phyloP scores from a whole-genome alignment of 129 eudicot species.

The Oenanthe sinensis region DNA sequence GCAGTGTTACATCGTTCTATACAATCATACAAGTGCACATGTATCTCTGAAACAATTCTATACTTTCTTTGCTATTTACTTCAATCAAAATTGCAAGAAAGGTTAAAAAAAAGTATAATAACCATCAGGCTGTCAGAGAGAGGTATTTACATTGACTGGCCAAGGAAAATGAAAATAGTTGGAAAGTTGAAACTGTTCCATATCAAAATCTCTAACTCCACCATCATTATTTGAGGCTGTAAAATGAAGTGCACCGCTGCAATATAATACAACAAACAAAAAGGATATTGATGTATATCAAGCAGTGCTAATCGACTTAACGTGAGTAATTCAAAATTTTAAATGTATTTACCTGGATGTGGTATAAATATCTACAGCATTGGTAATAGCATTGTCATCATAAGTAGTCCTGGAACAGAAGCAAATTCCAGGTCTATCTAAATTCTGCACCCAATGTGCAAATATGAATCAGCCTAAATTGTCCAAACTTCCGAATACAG shows the following conservation, averaged over 20 bases:
- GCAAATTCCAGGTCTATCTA: slow-evolving; percentile 72
- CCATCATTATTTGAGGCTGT: slow-evolving; percentile 80
- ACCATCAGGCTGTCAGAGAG: slow-evolving; percentile 6
- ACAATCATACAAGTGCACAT: neutral
- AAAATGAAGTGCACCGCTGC: slow-evolving; percentile 79
- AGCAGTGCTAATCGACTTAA: neutral
- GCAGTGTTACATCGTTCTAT: neutral
- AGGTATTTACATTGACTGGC: slow-evolving; percentile 71
- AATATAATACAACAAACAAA: neutral
- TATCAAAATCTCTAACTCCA: slow-evolving; percentile 75
- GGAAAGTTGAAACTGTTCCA: slow-evolving; percentile 56
- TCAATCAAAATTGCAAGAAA: neutral
- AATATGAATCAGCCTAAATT: slow-evolving; percentile 2
- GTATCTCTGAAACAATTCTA: neutral
- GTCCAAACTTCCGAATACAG: neutral
- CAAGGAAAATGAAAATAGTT: slow-evolving; percentile 62
- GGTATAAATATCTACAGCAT: slow-evolving; percentile 64
- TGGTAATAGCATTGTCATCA: slow-evolving; percentile 82
- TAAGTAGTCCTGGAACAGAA: slow-evolving; percentile 68
- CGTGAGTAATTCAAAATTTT: neutral
- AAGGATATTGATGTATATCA: neutral
- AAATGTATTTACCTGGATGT: slow-evolving; percentile 44
- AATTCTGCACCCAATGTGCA: slow-evolving; percentile 39
- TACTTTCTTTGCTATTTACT: neutral
- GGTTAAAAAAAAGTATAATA: neutral